phyloP scores from a whole-genome alignment of 257 asterid genomes.

The Solanum boliviense region DNA sequence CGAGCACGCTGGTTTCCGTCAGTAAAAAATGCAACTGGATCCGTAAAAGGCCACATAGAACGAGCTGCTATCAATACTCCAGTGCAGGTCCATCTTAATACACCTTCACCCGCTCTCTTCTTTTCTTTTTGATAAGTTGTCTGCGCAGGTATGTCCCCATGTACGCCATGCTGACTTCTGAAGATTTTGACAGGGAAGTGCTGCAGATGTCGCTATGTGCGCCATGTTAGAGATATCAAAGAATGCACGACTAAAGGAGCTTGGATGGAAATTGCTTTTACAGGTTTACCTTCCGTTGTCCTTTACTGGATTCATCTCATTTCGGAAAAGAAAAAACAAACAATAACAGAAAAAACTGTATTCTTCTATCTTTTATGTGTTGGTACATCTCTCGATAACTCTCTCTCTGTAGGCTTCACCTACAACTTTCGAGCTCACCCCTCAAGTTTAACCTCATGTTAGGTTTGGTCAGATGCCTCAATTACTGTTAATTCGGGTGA shows the following conservation, averaged over 20 bases:
- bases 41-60: conserved; percentile 69
- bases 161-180: neutral
- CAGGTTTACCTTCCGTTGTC: conserved; percentile 38
- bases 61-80: conserved; percentile 98
- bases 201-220: conserved; percentile 98
- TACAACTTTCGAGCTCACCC: neutral
- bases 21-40: conserved; percentile 38
- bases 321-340: neutral
- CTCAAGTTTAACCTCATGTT: neutral
- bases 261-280: conserved; percentile 81
- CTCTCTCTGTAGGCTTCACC: neutral
- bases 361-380: neutral
- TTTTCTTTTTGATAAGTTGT: neutral
- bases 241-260: conserved; percentile 51
- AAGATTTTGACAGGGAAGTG: conserved; percentile 68
- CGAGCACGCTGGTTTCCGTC: conserved; percentile 87
- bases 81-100: conserved; percentile 55
- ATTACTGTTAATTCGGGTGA: neutral
- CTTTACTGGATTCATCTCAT: neutral
- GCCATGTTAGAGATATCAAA: conserved; percentile 86
- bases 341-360: neutral
- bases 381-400: neutral
- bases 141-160: neutral
- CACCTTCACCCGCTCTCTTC: neutral
- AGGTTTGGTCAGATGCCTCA: neutral